Evolutionary conservation across 495 filamentous ascomycete genomes (phyloP), one percentile per base, ranked within the genome.

Genomic region (Lophium mytilinum): DNA sequence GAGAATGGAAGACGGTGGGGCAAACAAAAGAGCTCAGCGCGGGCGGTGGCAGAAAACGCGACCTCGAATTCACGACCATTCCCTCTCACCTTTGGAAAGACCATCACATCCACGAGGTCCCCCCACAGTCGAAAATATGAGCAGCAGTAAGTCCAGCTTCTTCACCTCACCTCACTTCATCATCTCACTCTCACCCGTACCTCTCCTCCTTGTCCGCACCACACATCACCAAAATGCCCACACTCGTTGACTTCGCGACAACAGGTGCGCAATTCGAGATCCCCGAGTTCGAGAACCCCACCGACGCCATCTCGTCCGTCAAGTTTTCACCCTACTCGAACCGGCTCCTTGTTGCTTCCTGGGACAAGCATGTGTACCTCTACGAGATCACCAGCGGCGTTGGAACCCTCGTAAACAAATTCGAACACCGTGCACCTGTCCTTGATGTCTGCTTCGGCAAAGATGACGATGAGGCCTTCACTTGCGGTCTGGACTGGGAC

Each of bases 371-470:
- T 70, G 83, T 94, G 21, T 95, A 95, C 71, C 80, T 95, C 41
- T 98, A 98, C 76, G 86, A 95, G 65, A 78, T 78, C 15, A 77
- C 79, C 58, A 82, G 84, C 39, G 79, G 82, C 17, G 78, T 81
- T 53, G 82, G 80, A 4, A 67, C 59, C 12, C 78, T 94, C 18
- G 66, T 90, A 19, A 75, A 80, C 52, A 89, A 82, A 61, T 89
- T 86, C 68, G 83, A 88, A 70, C 86, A 93, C 69, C 84, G 83
- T 53, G 90, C 89, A 9, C 91, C 93, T 0, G 86, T 97, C 19
- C 76, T 97, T 33, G 88, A 94, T 69, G 87, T 90, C 36, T 96
- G 91, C 73, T 98, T 90, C 66, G 93, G 92, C 62, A 80, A 80
- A 37, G 83, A 85, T 67, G 82, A 92, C 57, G 72, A 80, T 57